phyloP scores from a whole-genome alignment of 1,284 basidiomycete genomes.

The Pseudozyma tsukubaensis region DNA sequence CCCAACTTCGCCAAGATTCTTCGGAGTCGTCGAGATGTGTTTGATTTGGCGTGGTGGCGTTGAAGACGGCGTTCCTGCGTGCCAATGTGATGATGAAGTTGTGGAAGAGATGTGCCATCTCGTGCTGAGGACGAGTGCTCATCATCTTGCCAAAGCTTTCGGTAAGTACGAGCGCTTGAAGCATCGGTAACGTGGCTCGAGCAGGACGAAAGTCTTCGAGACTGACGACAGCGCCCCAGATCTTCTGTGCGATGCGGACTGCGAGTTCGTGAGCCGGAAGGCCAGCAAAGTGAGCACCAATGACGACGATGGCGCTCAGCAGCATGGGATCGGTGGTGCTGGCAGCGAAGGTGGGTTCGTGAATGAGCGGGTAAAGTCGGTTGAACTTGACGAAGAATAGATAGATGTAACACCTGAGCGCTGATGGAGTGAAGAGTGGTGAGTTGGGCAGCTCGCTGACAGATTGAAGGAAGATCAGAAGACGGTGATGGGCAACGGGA shows the following conservation, averaged over 20 bases:
- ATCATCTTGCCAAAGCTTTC: slow-evolving; percentile 59
- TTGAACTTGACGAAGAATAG: slow-evolving; percentile 61
- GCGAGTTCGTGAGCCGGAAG: slow-evolving; percentile 54
- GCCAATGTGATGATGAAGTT: slow-evolving; percentile 59
- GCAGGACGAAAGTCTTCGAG: slow-evolving; percentile 59
- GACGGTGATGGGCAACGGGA: slow-evolving; percentile 40
- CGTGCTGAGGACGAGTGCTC: slow-evolving; percentile 57
- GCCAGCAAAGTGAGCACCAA: slow-evolving; percentile 56
- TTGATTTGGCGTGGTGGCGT: slow-evolving; percentile 31
- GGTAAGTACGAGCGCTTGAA: slow-evolving; percentile 58
- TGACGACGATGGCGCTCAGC: slow-evolving; percentile 54
- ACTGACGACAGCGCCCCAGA: slow-evolving; percentile 58
- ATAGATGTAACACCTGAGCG: slow-evolving; percentile 54
- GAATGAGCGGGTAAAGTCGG: slow-evolving; percentile 53
- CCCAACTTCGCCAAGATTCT: slow-evolving; percentile 56
- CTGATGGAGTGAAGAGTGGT: slow-evolving; percentile 52
- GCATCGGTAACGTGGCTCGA: slow-evolving; percentile 52
- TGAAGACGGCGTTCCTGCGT: slow-evolving; percentile 58
- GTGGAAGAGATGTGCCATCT: slow-evolving; percentile 62
- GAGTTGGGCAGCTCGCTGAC: slow-evolving; percentile 56
- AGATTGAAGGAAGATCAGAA: slow-evolving; percentile 55
- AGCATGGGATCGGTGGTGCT: slow-evolving; percentile 56
- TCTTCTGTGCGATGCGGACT: slow-evolving; percentile 52
- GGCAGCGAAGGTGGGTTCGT: slow-evolving; percentile 55
- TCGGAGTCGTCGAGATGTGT: slow-evolving; percentile 40